Percentiles rank a stretch among this genome's conserved stretches.
phyloP scores from a whole-genome alignment of 2,329 filamentous ascomycete species.

The Berkeleyomyces rouxiae region DNA sequence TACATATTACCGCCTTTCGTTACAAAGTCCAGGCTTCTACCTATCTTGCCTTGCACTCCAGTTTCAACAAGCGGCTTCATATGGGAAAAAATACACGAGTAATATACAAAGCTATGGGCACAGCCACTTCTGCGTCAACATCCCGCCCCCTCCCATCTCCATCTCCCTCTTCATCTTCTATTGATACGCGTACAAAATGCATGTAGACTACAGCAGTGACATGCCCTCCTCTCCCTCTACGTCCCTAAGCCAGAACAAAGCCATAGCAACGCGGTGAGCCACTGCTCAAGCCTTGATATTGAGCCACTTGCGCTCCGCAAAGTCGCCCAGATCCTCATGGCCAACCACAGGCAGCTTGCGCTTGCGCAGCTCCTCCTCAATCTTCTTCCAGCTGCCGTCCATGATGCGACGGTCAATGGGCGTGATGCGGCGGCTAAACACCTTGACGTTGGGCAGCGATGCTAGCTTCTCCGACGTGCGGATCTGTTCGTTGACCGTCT shows the following conservation, averaged over 20 bases:
- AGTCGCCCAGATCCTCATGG: slow-evolving; percentile 24
- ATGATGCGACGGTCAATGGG: slow-evolving; percentile 55
- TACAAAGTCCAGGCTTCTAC: background rate
- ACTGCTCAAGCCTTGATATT: slow-evolving; percentile 22
- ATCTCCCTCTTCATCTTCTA: background rate
- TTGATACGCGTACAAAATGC: background rate
- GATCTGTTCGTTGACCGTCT: slow-evolving; percentile 48
- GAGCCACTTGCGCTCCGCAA: slow-evolving; percentile 29
- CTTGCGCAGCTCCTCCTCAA: slow-evolving; percentile 50
- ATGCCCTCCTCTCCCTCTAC: background rate
- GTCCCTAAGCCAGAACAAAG: background rate
- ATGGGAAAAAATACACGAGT: slow-evolving; percentile 4
- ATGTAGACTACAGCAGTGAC: background rate
- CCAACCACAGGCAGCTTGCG: slow-evolving; percentile 43
- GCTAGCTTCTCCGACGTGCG: slow-evolving; percentile 29
- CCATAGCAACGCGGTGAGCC: too few species aligned
- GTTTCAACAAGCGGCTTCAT: background rate
- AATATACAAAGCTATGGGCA: slow-evolving; percentile 7
- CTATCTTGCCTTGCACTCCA: background rate
- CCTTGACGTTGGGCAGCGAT: slow-evolving; percentile 49
- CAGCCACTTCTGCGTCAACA: background rate
- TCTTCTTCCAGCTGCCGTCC: slow-evolving; percentile 64
- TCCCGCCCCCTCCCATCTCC: background rate
- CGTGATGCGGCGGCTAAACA: slow-evolving; percentile 48
- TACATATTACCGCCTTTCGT: background rate